These are phyloP conservation scores for Fusarium beomiforme DNA, from an alignment of 2,329 filamentous ascomycete species.

Conservation along the genomic window DNA sequence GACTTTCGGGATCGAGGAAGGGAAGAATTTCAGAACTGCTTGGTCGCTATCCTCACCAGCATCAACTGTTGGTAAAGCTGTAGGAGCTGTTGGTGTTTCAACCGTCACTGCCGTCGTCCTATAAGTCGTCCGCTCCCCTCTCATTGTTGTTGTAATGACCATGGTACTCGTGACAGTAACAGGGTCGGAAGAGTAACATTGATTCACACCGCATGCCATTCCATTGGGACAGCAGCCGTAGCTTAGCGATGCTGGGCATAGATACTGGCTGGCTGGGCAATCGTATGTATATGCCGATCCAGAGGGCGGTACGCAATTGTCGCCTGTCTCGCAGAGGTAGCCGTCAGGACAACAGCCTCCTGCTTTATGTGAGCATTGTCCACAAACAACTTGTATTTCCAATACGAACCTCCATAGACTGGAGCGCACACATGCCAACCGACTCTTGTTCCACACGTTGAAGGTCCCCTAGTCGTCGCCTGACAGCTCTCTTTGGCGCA, in stretches of 20 bases:
- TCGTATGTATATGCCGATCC: constrained; percentile 52
- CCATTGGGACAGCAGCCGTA: constrained; percentile 64
- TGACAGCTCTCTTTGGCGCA: constrained; percentile 60
- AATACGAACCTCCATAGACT: constrained; percentile 48
- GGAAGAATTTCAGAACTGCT: constrained; percentile 55
- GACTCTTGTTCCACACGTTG: constrained; percentile 49
- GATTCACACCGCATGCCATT: constrained; percentile 58
- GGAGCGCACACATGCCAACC: constrained; percentile 55
- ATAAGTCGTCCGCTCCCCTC: constrained; percentile 51
- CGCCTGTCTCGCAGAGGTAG: constrained; percentile 52
- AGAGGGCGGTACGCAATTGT: constrained; percentile 56
- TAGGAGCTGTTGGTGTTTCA: constrained; percentile 51
- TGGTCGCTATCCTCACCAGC: constrained; percentile 40
- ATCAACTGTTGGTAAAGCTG: constrained; percentile 41
- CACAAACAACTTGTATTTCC: not conserved
- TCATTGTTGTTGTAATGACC: constrained; percentile 57
- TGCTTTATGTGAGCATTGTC: constrained; percentile 40
- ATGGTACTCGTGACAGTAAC: constrained; percentile 57
- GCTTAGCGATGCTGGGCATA: constrained; percentile 61
- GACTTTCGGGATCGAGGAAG: constrained; percentile 56
- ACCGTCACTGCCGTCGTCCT: constrained; percentile 53
- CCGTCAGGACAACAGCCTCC: constrained; percentile 59
- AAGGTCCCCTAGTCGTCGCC: constrained; percentile 56
- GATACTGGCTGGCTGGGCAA: constrained; percentile 57
- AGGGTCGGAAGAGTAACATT: constrained; percentile 61